Base-by-base conservation (phyloP, 2,329 filamentous ascomycete genomes). In the Aspergillus vadensis region DNA sequence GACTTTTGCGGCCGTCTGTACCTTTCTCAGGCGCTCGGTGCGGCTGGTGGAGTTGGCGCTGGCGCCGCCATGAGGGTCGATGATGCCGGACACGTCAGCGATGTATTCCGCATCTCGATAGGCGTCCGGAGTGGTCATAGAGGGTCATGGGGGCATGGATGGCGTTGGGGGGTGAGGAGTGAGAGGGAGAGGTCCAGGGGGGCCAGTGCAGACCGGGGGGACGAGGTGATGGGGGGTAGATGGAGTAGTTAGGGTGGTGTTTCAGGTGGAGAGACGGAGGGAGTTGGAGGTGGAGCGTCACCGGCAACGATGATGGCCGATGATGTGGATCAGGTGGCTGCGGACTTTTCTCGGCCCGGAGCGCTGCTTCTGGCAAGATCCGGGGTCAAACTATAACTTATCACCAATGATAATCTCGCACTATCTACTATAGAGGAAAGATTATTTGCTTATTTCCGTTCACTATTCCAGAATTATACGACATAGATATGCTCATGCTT, bases 21-120 rank as follows among this genome's bases (percentile, higher is more conserved):
- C 67, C 63, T 73, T 76, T 65, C 67, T 76, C 63, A 72, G 63
- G 59, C 68, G 69, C 53, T 67, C 67, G 59, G 71, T 65, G 15
- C 65, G 66, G 47, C 63, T 63, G 51, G 64, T 68, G 51, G 44
- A 43, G 51, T 58, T 58, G 60, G 62, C 62, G 61, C 65, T 56
- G 59, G 66, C 66, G 66, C 68, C 65, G 66, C 61, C 70, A 68
- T 74, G 64, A 58, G 73, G 68, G 62, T 36, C 32, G 41, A 44
- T 44, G 41, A 77, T 72, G 69, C 75, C 72, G 69, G 74, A 77
- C 69, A 79, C 75, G 74, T 79, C 76, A 74, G 75, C 74, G 74
- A 79, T 75, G 74, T 77, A 74, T 73, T 78, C 77, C 71, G 76
- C 77, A 79, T 79, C 77, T 73, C 76, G 74, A 71, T 75, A 76